A percentile compares a stretch with the other conserved stretches of the same genome.
These are phyloP conservation scores for Oryza meridionalis DNA, from an alignment of 176 grass and related monocot species.

Conservation along the genomic window DNA sequence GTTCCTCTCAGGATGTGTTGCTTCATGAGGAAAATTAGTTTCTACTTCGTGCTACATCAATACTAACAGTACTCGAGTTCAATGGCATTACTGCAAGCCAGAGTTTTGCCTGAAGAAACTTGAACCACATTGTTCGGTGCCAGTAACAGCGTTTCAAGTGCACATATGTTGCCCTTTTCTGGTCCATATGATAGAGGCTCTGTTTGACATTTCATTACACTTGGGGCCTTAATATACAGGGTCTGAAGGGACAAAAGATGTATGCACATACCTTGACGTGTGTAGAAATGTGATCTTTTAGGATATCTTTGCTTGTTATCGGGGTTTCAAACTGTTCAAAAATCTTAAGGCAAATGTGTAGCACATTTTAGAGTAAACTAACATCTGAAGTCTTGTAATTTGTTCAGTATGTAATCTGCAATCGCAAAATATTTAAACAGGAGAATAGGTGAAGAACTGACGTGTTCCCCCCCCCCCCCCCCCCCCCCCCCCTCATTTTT, in stretches of 20 bases:
- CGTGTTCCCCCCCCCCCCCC: background rate
- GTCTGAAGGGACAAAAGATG: conserved; percentile 4
- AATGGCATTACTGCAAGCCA: background rate
- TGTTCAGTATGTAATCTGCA: conserved; percentile 19
- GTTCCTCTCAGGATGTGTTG: conserved; percentile 26
- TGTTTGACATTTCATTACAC: conserved; percentile 26
- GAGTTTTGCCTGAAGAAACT: background rate
- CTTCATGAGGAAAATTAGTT: conserved; percentile 3
- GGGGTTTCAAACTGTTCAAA: background rate
- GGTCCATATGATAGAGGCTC: conserved; percentile 19
- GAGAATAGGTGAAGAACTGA: background rate
- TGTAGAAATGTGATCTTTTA: conserved; percentile 21
- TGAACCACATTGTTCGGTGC: conserved; percentile 6
- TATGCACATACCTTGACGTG: conserved; percentile 6
- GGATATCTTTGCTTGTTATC: background rate
- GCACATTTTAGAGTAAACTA: background rate
- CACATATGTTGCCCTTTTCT: conserved; percentile 34
- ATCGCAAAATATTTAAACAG: background rate
- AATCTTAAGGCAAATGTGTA: conserved; percentile 25
- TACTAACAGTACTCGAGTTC: background rate
- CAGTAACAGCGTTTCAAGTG: background rate
- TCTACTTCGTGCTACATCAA: background rate
- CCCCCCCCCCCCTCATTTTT: background rate
- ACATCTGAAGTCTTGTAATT: background rate
- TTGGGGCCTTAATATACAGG: conserved; percentile 20